phyloP scores from a whole-genome alignment of 352 stramenopile species.

The Globisporangium rhizosaccharum region DNA sequence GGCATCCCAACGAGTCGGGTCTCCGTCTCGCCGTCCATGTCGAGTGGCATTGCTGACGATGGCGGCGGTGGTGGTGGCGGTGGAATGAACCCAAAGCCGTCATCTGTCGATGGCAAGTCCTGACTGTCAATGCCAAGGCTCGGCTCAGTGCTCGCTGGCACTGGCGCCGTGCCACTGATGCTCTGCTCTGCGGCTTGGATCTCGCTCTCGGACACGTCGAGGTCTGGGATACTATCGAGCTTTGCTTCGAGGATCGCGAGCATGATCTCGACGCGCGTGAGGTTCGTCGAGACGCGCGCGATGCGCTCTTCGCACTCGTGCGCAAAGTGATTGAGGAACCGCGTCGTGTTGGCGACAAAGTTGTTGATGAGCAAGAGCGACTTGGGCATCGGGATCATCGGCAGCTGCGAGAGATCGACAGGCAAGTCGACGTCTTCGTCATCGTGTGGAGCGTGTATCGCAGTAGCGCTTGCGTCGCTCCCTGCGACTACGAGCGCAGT shows the following conservation, averaged over 20 bases:
- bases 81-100: conserved; percentile 17
- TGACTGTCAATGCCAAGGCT: conserved; percentile 59
- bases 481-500: conserved; percentile 49
- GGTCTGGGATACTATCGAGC: conserved; percentile 77
- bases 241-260: conserved; percentile 84
- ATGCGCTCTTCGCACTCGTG: conserved; percentile 82
- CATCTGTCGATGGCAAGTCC: conserved; percentile 50
- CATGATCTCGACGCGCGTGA: conserved; percentile 81
- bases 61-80: conserved; percentile 44
- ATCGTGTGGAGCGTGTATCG: conserved; percentile 2
- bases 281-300: conserved; percentile 52
- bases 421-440: conserved; percentile 68
- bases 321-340: conserved; percentile 85
- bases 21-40: neutral
- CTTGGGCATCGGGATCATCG: conserved; percentile 67
- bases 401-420: conserved; percentile 73
- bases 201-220: conserved; percentile 59
- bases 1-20: conserved; percentile 18
- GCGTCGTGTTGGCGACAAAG: conserved; percentile 82
- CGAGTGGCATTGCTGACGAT: neutral
- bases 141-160: neutral
- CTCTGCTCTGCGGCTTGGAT: conserved; percentile 32
- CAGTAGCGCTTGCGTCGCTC: conserved; percentile 15
- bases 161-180: conserved; percentile 18
- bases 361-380: conserved; percentile 84